A percentile compares a stretch with the other conserved stretches of the same genome.
Evolutionary conservation across 371 early-diverging fungal species (phyloP).

Genomic region (Basidiobolus meristosporus): DNA sequence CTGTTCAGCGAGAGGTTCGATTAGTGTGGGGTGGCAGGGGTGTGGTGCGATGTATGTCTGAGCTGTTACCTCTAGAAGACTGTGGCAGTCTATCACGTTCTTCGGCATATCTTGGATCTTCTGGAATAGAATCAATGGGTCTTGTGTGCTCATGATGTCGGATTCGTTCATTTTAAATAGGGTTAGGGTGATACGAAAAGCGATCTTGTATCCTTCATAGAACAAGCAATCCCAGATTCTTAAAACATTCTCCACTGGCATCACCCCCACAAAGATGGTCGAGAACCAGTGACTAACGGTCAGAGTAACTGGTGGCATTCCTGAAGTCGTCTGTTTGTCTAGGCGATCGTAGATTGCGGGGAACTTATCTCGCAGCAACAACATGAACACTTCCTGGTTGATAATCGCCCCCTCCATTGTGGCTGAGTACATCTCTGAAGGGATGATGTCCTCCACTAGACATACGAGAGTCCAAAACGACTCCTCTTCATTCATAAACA

Average conservation of each 20-base stretch:
- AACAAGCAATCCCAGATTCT: slow-evolving; percentile 75
- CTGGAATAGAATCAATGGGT: slow-evolving; percentile 42
- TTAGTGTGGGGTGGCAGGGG: too few relatives aligned
- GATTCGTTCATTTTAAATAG: slow-evolving; percentile 54
- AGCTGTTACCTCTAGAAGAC: slow-evolving; percentile 42
- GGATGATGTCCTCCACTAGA: slow-evolving; percentile 49
- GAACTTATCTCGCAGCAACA: slow-evolving; percentile 28
- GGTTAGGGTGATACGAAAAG: slow-evolving; percentile 60
- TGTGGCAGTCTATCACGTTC: slow-evolving; percentile 42
- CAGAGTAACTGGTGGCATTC: slow-evolving; percentile 46
- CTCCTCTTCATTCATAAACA: slow-evolving; percentile 52
- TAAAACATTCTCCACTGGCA: slow-evolving; percentile 59
- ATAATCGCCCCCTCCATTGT: slow-evolving; percentile 59
- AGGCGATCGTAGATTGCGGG: slow-evolving; percentile 33
- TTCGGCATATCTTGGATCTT: slow-evolving; percentile 44
- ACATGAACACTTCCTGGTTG: slow-evolving; percentile 54
- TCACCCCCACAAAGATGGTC: slow-evolving; percentile 54
- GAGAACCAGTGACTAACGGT: slow-evolving; percentile 73
- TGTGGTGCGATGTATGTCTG: too few relatives aligned
- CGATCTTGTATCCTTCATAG: slow-evolving; percentile 60
- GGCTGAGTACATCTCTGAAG: slow-evolving; percentile 55
- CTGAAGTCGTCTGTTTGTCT: slow-evolving; percentile 16
- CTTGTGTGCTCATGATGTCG: slow-evolving; percentile 28
- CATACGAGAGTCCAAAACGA: slow-evolving; percentile 68
- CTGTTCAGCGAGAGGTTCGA: too few relatives aligned